Evolutionary conservation across 805 yeast species (phyloP), one percentile per base, ranked within the genome.

Genomic region (Myxozyma nipponensis): DNA sequence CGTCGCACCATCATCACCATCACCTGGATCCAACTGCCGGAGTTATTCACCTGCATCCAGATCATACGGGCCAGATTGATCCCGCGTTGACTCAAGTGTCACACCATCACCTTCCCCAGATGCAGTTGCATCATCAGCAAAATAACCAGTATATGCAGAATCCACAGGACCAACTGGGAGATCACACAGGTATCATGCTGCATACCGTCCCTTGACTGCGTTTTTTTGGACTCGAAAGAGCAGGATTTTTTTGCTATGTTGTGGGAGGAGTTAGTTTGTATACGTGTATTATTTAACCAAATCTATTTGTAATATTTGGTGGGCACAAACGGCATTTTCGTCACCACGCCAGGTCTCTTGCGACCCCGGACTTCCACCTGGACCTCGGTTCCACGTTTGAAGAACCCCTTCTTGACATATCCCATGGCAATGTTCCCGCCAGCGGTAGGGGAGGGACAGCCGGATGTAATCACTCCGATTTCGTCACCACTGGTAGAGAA

Each of bases 401-500:
- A 77, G 61, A 72, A 39, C 42, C 56, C 62, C 24, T 47, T 52
- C 21, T 23, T 22, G 24, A 93, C 76, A 69, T 87, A 93, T 7
- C 85, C 96, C 77, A 90, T 96, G 21, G 95, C 96, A 49, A 93
- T 84, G 64, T 93, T 93, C 52, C 78, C 77, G 26, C 84, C 84
- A 71, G 68, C 81, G 62, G 72, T 87, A 73, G 75, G 98, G 66
- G 78, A 82, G 65, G 76, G 76, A 64, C 78, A 72, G 9, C 86
- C 86, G 1, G 83, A 78, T 2, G 85, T 80, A 47, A 85, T 67
- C 19, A 77, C 73, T 65, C 84, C 44, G 19, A 54, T 38, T 28
- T 53, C 39, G 4, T 3, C 24, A 15, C 54, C 46, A 34, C 34
- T 34, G 22, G 18, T 34, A 15, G 38, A 35, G 25, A 32, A 46